Conservation (phyloP, 345 rosid genomes). For the Eucalyptus rudis region DNA sequence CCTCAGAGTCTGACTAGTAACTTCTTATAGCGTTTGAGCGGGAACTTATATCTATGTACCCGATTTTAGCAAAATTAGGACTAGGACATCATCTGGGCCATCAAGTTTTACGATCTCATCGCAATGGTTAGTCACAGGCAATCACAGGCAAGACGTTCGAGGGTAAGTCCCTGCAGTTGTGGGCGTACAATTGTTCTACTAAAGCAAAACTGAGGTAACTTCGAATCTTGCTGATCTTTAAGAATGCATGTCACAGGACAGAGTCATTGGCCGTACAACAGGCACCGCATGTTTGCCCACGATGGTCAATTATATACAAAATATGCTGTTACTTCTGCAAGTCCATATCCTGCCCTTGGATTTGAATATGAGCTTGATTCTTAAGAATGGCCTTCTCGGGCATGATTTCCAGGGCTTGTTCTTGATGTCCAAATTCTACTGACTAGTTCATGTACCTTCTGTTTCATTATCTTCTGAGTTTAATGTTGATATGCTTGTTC, state of each 20-base stretch:
- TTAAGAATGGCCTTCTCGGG: background rate
- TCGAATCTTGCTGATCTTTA: background rate
- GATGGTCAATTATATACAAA: background rate
- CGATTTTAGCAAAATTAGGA: background rate
- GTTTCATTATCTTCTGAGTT: background rate
- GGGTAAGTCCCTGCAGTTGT: background rate
- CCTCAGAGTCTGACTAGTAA: background rate
- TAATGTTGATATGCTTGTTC: background rate
- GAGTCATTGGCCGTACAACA: background rate
- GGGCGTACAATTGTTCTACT: background rate
- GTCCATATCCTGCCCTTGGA: background rate
- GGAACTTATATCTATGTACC: background rate
- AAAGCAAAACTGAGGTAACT: background rate
- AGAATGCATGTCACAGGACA: background rate
- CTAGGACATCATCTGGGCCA: background rate
- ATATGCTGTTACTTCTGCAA: background rate
- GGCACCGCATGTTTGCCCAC: background rate
- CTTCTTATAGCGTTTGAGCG: background rate
- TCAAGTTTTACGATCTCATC: background rate
- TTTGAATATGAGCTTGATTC: background rate
- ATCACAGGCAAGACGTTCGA: background rate
- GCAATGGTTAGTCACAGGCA: background rate
- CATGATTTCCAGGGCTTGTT: background rate
- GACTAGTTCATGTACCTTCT: background rate
- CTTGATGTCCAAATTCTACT: background rate